Evolutionary conservation across 83 land plant genomes (phyloP).

Genomic region (Picea mariana): DNA sequence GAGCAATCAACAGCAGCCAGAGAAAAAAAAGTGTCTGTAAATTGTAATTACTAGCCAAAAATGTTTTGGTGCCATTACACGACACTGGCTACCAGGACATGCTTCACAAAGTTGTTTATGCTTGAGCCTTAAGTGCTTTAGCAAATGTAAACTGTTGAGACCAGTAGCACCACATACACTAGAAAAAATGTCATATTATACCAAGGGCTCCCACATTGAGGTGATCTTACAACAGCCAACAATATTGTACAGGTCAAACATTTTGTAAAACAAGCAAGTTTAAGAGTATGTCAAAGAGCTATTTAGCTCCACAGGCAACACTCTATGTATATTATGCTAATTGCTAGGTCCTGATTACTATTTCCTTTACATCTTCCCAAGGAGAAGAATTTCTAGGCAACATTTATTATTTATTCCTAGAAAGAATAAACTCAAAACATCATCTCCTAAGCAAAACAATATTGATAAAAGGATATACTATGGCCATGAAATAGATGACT

Average conservation of each 20-base stretch:
- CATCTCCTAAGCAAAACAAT: not conserved
- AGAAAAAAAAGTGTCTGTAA: not conserved
- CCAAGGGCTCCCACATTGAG: not conserved
- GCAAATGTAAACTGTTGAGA: not conserved
- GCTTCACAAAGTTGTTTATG: slow-evolving; percentile 2
- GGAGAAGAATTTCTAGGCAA: slow-evolving; percentile 1
- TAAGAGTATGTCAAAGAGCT: not conserved
- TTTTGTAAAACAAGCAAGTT: not conserved
- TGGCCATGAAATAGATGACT: not conserved
- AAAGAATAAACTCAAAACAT: not conserved
- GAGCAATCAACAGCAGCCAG: not conserved
- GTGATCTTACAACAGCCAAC: not conserved
- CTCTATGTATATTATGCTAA: not conserved
- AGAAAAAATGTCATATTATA: not conserved
- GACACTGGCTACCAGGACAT: not conserved
- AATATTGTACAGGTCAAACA: not conserved
- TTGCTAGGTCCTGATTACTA: not conserved
- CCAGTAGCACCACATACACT: no score
- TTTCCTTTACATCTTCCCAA: not conserved
- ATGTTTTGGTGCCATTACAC: not conserved
- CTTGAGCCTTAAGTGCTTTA: not conserved
- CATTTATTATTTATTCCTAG: slow-evolving; percentile 5
- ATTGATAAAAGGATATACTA: not conserved
- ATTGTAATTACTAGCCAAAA: not conserved
- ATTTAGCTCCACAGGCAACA: not conserved